Evolutionary conservation across 805 yeast genomes (phyloP).

Genomic region (Suhomyces sp.): DNA sequence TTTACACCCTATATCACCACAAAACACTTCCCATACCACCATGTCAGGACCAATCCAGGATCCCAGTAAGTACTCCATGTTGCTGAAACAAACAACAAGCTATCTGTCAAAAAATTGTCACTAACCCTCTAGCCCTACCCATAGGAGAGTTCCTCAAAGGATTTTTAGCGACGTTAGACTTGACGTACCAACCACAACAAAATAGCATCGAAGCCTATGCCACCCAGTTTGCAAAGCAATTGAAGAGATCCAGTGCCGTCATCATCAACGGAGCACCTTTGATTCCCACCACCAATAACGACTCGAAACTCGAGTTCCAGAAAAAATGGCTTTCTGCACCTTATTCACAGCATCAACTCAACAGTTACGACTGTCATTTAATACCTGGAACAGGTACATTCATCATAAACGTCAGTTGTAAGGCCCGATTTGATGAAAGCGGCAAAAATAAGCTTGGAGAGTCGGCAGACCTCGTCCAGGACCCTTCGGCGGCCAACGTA

Average conservation of each 20-base stretch:
- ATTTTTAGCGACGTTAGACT: conserved; percentile 34
- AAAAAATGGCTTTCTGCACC: conserved; percentile 59
- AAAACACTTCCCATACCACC: too few relatives aligned
- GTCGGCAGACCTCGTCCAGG: conserved; percentile 49
- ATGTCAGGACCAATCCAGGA: conserved; percentile 18
- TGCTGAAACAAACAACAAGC: too few relatives aligned
- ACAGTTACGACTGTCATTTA: conserved; percentile 65
- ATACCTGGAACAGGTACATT: conserved; percentile 62
- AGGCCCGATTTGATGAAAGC: conserved; percentile 73
- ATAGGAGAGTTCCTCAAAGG: conserved; percentile 41
- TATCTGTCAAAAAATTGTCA: background rate
- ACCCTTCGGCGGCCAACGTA: conserved; percentile 13
- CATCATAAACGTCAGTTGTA: conserved; percentile 53
- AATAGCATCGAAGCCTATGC: conserved; percentile 42
- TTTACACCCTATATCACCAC: too few relatives aligned
- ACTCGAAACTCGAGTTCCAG: conserved; percentile 50
- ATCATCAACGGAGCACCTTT: conserved; percentile 61
- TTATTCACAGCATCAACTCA: conserved; percentile 58
- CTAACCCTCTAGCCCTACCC: conserved; percentile 28
- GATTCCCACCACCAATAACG: conserved; percentile 19
- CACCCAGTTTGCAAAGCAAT: conserved; percentile 49
- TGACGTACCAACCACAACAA: conserved; percentile 28
- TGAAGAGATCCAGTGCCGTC: conserved; percentile 52
- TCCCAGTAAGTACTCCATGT: conserved; percentile 21
- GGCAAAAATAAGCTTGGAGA: conserved; percentile 69